phyloP scores from a whole-genome alignment of 225 moss, liverwort and hornwort species.

The Marchantia polymorpha region DNA sequence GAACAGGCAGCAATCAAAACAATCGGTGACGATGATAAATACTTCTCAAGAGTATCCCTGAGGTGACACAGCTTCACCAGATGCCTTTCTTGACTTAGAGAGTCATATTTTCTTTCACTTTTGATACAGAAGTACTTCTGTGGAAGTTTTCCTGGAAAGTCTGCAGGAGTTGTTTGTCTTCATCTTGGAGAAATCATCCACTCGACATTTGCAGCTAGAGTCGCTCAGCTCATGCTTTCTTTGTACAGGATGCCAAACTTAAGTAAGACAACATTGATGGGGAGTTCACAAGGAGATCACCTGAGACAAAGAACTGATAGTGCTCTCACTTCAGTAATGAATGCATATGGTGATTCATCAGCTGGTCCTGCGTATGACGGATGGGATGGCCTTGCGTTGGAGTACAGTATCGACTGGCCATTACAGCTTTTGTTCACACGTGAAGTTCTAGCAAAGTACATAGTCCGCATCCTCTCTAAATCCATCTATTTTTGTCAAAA shows the following conservation, averaged over 20 bases:
- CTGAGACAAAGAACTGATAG: conserved; percentile 79
- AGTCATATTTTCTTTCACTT: neutral
- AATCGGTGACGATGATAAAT: conserved; percentile 96
- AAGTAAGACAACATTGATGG: conserved; percentile 40
- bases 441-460: conserved; percentile 90
- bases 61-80: conserved; percentile 41
- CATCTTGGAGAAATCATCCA: neutral
- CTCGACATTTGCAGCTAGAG: neutral
- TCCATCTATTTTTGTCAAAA: neutral
- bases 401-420: conserved; percentile 97
- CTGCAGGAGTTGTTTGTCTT: neutral
- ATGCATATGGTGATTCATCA: conserved; percentile 50
- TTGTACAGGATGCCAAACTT: conserved; percentile 63
- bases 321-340: conserved; percentile 48
- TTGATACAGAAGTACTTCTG: neutral
- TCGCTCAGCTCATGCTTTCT: neutral
- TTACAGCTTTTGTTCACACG: conserved; percentile 88
- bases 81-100: neutral
- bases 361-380: conserved; percentile 80
- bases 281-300: conserved; percentile 55
- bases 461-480: too few species aligned
- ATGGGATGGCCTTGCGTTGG: conserved; percentile 96
- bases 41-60: conserved; percentile 88
- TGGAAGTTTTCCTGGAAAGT: neutral
- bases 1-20: conserved; percentile 90